These are phyloP conservation scores for Ceratocystis papillata DNA, from an alignment of 2,329 filamentous ascomycete species.

Conservation along the genomic window DNA sequence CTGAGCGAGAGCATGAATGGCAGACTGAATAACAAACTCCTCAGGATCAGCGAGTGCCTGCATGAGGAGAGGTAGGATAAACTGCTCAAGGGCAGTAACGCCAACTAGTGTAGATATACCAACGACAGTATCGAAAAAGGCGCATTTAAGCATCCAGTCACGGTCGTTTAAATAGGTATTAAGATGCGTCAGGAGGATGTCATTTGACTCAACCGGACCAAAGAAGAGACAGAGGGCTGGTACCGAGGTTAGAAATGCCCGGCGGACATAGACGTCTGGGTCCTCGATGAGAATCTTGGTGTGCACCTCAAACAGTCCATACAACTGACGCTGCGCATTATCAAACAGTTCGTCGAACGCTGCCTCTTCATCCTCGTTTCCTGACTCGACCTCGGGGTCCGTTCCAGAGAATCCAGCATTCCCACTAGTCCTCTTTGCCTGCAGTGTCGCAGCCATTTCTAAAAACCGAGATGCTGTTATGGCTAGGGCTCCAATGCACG, in stretches of 20 bases:
- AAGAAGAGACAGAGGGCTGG: conserved; percentile 92
- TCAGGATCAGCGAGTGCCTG: conserved; percentile 88
- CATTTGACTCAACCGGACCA: conserved; percentile 78
- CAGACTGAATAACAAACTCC: conserved; percentile 86
- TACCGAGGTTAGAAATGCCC: conserved; percentile 85
- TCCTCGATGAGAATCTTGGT: conserved; percentile 87
- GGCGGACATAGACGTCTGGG: conserved; percentile 68
- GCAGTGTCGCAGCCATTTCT: conserved; percentile 79
- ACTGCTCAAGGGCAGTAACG: conserved; percentile 80
- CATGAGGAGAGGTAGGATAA: conserved; percentile 89
- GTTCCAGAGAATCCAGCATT: conserved; percentile 49
- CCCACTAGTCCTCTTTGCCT: conserved; percentile 60
- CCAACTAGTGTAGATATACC: conserved; percentile 87
- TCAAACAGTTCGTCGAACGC: conserved; percentile 80
- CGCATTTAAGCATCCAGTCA: conserved; percentile 93
- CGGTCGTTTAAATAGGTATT: conserved; percentile 96
- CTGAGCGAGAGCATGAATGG: conserved; percentile 74
- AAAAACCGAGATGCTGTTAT: conserved; percentile 75
- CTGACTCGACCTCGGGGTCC: conserved; percentile 70
- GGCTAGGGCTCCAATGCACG: conserved; percentile 79
- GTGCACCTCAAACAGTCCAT: conserved; percentile 74
- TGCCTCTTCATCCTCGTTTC: conserved; percentile 48
- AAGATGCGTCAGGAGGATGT: conserved; percentile 89
- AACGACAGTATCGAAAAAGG: conserved; percentile 91
- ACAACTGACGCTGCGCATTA: conserved; percentile 68